A percentile compares a stretch with the other conserved stretches of the same genome.
phyloP scores from a whole-genome alignment of 768 basidiomycete genomes.

The Lactifluus pinguis region DNA sequence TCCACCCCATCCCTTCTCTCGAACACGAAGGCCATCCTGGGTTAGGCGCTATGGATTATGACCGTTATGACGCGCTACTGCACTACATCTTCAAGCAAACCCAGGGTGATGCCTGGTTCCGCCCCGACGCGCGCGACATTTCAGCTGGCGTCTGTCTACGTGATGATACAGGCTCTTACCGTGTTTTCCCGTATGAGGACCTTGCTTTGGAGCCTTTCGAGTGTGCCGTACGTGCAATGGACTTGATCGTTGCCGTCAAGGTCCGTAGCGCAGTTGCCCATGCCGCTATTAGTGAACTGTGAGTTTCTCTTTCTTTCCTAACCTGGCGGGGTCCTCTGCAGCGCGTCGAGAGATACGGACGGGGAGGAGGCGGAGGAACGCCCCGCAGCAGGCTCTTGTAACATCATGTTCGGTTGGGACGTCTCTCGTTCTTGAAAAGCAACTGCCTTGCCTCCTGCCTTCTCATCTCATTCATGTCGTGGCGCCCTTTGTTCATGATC shows the following conservation, averaged over 20 bases:
- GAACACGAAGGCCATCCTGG: neutral
- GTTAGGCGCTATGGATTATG: slow-evolving; percentile 28
- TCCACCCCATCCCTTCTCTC: neutral
- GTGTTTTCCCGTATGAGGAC: slow-evolving; percentile 49
- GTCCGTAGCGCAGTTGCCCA: slow-evolving; percentile 42
- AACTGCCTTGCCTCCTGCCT: neutral
- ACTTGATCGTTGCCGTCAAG: slow-evolving; percentile 49
- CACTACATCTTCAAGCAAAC: slow-evolving; percentile 39
- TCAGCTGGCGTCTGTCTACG: slow-evolving; percentile 42
- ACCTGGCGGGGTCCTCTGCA: neutral
- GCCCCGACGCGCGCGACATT: slow-evolving; percentile 40
- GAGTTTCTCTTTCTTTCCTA: slow-evolving; percentile 15
- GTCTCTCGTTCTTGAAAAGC: neutral
- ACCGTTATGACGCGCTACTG: slow-evolving; percentile 36
- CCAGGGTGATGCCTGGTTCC: slow-evolving; percentile 46
- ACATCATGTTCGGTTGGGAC: neutral
- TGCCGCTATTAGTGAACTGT: slow-evolving; percentile 41
- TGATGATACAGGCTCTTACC: slow-evolving; percentile 38
- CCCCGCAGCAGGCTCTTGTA: neutral
- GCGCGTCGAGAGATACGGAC: neutral
- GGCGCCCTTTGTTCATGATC: neutral
- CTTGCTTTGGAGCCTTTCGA: slow-evolving; percentile 47
- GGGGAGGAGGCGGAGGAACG: neutral
- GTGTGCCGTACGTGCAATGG: slow-evolving; percentile 41
- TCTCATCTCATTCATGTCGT: neutral